Evolutionary conservation across 2,329 filamentous ascomycete genomes (phyloP), one percentile per base, ranked within the genome.

Genomic region (Didymella glomerata): DNA sequence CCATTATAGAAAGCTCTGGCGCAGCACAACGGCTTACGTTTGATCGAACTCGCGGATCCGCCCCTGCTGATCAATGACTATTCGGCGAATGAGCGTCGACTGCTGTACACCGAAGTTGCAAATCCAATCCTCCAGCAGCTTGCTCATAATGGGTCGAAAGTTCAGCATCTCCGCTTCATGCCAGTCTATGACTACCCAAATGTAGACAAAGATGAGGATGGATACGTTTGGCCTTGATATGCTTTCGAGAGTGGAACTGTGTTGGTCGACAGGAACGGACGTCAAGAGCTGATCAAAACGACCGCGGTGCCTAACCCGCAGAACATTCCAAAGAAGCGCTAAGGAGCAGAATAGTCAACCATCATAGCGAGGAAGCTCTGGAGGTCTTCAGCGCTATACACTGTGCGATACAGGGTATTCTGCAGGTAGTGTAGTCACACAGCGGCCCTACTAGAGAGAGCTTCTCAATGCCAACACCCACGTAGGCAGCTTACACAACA

Each of bases 401-500:
- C 30, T 14, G 30, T 32, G 16, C 4, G 9, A 32, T 1, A 32
- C 11, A 1, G 4, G 30, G 16, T 14, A 14, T n/a, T 7, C 16
- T n/a, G 32, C 32, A 36, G 3, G 8, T 8, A 36, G 16, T 36
- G 32, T 36, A 11, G 16, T 36, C 14, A n/a, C 32, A 36, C 3
- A 18, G 4, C 32, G 16, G 18, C 32, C 5, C 18, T n/a, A 8
- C 16, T 8, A 20, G 9, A 20, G 10, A 6, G n/a, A 25, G 16
- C 20, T 16, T 25, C 5, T 24, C 22, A n/a, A 44, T 24, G 22
- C 24, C 22, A 11, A 24, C 36, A 2, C 30, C 41, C 5, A n/a
- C 41, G 54, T 57, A 42, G 48, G 22, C 49, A 45, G 2, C 8
- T 10, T 20, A 41, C 55, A 45, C n/a, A 54, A 46, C 20, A 14